Conservation (phyloP, 2,329 filamentous ascomycete species). For the Pseudogymnoascus sp. region DNA sequence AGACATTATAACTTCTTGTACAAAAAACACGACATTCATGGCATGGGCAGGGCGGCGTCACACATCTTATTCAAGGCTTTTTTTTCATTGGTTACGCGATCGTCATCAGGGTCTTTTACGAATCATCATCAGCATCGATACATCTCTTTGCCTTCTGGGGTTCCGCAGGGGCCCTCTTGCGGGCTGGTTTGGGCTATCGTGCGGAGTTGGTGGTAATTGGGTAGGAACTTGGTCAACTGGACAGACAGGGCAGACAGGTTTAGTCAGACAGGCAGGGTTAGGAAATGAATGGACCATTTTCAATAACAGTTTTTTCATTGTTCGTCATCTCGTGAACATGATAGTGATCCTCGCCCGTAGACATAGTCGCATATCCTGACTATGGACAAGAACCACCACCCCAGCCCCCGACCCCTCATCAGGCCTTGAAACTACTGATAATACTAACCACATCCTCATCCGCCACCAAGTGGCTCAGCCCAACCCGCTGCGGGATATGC, state of each 20-base stretch:
- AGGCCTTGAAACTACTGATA: constrained; percentile 56
- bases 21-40: constrained; percentile 4
- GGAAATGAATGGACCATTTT: not conserved
- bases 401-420: constrained; percentile 16
- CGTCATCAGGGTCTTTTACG: constrained; percentile 2
- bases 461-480: constrained; percentile 68
- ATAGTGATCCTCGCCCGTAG: not conserved
- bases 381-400: not conserved
- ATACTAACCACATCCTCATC: constrained; percentile 64
- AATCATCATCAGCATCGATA: constrained; percentile 7
- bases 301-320: not conserved
- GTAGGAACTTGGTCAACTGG: not conserved
- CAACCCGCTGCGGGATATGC: constrained; percentile 89
- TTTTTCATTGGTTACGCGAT: constrained; percentile 7
- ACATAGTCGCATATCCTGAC: not conserved
- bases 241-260: not conserved
- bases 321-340: constrained; percentile 3
- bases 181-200: not conserved
- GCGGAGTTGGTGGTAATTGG: constrained; percentile 6
- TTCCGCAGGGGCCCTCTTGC: not conserved
- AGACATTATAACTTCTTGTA: constrained; percentile 7
- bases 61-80: constrained; percentile 7
- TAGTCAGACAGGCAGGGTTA: not conserved
- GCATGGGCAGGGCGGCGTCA: constrained; percentile 1
- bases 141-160: not conserved